These are phyloP conservation scores for Coniochaeta sp. DNA, from an alignment of 2,329 filamentous ascomycete genomes.

Conservation along the genomic window DNA sequence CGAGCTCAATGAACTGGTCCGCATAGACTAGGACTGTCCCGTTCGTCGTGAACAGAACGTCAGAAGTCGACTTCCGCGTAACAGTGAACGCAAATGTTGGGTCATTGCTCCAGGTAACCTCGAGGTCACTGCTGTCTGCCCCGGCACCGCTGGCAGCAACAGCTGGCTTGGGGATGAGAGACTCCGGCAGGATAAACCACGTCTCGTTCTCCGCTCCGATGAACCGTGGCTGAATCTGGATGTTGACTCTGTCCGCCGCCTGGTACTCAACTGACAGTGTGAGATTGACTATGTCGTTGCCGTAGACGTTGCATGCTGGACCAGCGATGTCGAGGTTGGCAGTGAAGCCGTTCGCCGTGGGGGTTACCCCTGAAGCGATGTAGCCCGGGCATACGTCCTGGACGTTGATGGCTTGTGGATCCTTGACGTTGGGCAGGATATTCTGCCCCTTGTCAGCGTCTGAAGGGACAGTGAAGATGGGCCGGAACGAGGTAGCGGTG, in stretches of 20 bases:
- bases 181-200: slow-evolving; percentile 60
- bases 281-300: slow-evolving; percentile 63
- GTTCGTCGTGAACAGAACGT: slow-evolving; percentile 61
- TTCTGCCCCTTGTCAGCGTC: slow-evolving; percentile 35
- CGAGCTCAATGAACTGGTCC: slow-evolving; percentile 72
- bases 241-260: slow-evolving; percentile 54
- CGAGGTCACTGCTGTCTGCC: slow-evolving; percentile 45
- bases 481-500: slow-evolving; percentile 1
- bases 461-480: slow-evolving; percentile 38
- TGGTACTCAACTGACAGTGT: slow-evolving; percentile 63
- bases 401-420: slow-evolving; percentile 55
- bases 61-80: slow-evolving; percentile 48
- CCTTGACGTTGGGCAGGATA: slow-evolving; percentile 55
- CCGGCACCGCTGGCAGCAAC: slow-evolving; percentile 29
- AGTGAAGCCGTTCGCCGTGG: slow-evolving; percentile 49
- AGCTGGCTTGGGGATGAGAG: slow-evolving; percentile 50
- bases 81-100: slow-evolving; percentile 64
- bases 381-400: slow-evolving; percentile 65
- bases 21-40: slow-evolving; percentile 63
- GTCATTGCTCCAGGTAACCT: slow-evolving; percentile 44
- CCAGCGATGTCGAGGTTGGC: slow-evolving; percentile 67
- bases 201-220: slow-evolving; percentile 54
- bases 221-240: slow-evolving; percentile 63
- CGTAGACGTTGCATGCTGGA: slow-evolving; percentile 67
- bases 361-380: slow-evolving; percentile 51